These are phyloP conservation scores for Pleurotus citrinopileatus DNA, from an alignment of 768 basidiomycete genomes.

Conservation along the genomic window DNA sequence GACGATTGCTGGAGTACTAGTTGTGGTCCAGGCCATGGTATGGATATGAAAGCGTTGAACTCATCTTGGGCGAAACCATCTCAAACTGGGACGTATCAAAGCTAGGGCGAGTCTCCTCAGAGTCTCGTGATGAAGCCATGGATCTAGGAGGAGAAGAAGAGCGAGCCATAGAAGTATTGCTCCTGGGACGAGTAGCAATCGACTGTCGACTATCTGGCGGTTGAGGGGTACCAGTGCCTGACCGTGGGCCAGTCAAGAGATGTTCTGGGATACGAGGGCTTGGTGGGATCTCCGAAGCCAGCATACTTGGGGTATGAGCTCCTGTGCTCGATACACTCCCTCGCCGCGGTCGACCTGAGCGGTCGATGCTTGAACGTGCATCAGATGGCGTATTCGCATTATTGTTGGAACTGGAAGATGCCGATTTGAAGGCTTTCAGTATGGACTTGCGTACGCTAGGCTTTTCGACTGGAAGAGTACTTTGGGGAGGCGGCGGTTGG, in stretches of 20 bases:
- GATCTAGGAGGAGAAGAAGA: constrained; percentile 32
- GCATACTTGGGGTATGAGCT: constrained; percentile 32
- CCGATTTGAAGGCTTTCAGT: constrained; percentile 60
- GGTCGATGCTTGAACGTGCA: constrained; percentile 36
- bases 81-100: constrained; percentile 69
- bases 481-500: constrained; percentile 23
- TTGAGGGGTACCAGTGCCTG: constrained; percentile 15
- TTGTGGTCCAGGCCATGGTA: constrained; percentile 50
- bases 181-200: constrained; percentile 22
- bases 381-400: constrained; percentile 28
- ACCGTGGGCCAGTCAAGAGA: constrained; percentile 24
- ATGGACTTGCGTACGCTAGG: constrained; percentile 63
- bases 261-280: constrained; percentile 62
- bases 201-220: constrained; percentile 14
- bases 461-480: constrained; percentile 32
- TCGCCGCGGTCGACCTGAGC: constrained; percentile 32
- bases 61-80: constrained; percentile 52
- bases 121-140: constrained; percentile 39
- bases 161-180: constrained; percentile 20
- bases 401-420: constrained; percentile 26
- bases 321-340: constrained; percentile 46
- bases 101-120: constrained; percentile 45
- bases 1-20: neutral
- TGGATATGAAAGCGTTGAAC: constrained; percentile 49
- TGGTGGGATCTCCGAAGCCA: constrained; percentile 51